Conservation (phyloP, 176 grass and related monocot genomes). For the Areca catechu region DNA sequence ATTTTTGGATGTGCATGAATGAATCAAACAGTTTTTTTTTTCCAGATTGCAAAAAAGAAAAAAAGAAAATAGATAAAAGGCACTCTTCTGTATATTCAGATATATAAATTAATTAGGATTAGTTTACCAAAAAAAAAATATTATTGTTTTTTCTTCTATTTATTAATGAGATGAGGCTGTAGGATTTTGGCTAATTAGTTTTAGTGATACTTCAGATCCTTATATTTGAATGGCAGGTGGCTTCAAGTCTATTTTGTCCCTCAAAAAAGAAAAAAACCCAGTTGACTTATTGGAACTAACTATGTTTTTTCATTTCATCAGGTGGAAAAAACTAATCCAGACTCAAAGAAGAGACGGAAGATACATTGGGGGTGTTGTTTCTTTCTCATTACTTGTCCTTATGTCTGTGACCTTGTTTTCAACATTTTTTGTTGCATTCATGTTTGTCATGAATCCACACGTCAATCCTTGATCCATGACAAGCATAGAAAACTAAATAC, state of each 20-base stretch:
- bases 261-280: background rate
- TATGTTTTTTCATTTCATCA: background rate
- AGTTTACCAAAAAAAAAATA: too few relatives aligned
- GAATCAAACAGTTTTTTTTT: too few relatives aligned
- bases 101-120: too few relatives aligned
- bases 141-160: too few relatives aligned
- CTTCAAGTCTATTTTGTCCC: background rate
- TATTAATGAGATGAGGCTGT: too few relatives aligned
- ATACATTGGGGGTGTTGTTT: conserved; percentile 6
- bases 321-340: background rate
- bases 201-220: too few relatives aligned
- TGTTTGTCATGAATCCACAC: background rate
- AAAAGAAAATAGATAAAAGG: too few relatives aligned
- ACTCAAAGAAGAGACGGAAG: conserved; percentile 1
- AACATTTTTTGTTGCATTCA: background rate
- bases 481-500: too few relatives aligned
- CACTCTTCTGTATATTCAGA: too few relatives aligned
- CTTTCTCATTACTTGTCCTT: background rate
- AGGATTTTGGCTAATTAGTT: too few relatives aligned
- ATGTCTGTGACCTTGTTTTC: background rate
- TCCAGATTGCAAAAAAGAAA: too few relatives aligned
- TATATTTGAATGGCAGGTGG: background rate
- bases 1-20: too few relatives aligned
- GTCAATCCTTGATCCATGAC: background rate
- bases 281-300: background rate